Evolutionary conservation across 75 land plant species (phyloP).

Genomic region (Ceratopteris richardii): DNA sequence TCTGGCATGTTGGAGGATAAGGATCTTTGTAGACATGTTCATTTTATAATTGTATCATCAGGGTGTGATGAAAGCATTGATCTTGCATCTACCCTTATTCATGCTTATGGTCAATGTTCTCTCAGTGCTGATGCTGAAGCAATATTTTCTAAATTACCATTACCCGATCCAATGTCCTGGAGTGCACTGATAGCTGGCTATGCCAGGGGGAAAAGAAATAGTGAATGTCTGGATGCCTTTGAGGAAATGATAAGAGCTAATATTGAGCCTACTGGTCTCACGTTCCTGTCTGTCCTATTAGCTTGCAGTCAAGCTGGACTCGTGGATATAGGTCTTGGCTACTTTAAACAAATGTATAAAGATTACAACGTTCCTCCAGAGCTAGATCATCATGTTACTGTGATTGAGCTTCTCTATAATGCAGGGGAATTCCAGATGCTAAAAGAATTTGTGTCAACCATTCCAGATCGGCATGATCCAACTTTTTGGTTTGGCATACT

Average conservation of each 20-base stretch:
- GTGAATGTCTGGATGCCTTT: not conserved
- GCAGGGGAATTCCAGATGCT: not conserved
- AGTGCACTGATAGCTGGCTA: conserved; percentile 2
- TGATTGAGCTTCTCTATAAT: not conserved
- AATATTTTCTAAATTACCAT: not conserved
- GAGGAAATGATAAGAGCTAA: not conserved
- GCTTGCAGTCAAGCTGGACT: conserved; percentile 8
- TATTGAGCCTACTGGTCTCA: not conserved
- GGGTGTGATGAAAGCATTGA: not conserved
- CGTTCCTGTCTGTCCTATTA: not conserved
- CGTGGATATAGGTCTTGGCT: conserved; percentile 1
- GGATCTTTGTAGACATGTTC: not conserved
- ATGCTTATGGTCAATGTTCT: not conserved
- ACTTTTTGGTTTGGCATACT: not conserved
- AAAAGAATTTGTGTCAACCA: not conserved
- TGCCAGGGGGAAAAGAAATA: not conserved
- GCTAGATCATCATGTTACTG: not conserved
- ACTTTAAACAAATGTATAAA: conserved; percentile 1
- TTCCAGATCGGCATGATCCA: not conserved
- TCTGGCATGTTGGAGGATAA: not conserved
- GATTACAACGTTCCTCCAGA: not conserved
- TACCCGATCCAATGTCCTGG: not conserved
- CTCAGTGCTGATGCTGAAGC: not conserved
- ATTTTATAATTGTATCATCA: not conserved
- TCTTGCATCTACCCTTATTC: not conserved